These are phyloP conservation scores for Globisporangium polare DNA, from an alignment of 352 stramenopile species.

Conservation along the genomic window DNA sequence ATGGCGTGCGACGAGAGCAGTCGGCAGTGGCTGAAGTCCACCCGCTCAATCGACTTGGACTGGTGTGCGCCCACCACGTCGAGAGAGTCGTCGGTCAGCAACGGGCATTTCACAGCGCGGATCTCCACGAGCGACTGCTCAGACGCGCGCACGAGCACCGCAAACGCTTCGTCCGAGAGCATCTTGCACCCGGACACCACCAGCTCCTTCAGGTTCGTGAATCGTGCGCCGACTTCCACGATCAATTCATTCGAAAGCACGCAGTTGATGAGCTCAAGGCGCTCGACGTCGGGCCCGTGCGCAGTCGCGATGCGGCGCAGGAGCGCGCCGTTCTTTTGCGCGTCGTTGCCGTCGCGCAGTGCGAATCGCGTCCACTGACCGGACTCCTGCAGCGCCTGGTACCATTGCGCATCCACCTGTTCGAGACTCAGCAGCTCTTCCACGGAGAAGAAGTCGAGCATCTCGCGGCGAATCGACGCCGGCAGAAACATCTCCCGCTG, in stretches of 20 bases:
- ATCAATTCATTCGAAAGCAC: slow-evolving; percentile 31
- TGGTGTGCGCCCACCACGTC: slow-evolving; percentile 22
- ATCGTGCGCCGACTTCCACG: slow-evolving; percentile 25
- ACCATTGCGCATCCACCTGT: slow-evolving; percentile 34
- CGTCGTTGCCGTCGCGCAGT: slow-evolving; percentile 31
- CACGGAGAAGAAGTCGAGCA: slow-evolving; percentile 47
- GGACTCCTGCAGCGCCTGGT: slow-evolving; percentile 20
- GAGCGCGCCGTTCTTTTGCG: slow-evolving; percentile 21
- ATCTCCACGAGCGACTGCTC: slow-evolving; percentile 34
- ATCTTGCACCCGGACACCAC: slow-evolving; percentile 53
- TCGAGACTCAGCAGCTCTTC: slow-evolving; percentile 54
- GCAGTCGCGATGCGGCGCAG: slow-evolving; percentile 26
- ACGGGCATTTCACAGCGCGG: slow-evolving; percentile 44
- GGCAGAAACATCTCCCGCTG: slow-evolving; percentile 19
- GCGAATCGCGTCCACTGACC: slow-evolving; percentile 31
- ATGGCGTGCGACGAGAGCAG: slow-evolving; percentile 40
- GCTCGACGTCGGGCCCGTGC: slow-evolving; percentile 36
- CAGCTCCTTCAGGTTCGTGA: slow-evolving; percentile 35
- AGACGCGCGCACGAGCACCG: slow-evolving; percentile 32
- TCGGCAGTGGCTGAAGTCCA: slow-evolving; percentile 64
- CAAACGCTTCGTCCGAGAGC: slow-evolving; percentile 41
- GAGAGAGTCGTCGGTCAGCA: slow-evolving; percentile 42
- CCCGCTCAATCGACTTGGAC: slow-evolving; percentile 27
- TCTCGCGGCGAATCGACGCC: slow-evolving; percentile 27
- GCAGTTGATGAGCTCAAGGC: slow-evolving; percentile 45